phyloP scores from a whole-genome alignment of 352 stramenopile species.

The Globisporangium perplexum region DNA sequence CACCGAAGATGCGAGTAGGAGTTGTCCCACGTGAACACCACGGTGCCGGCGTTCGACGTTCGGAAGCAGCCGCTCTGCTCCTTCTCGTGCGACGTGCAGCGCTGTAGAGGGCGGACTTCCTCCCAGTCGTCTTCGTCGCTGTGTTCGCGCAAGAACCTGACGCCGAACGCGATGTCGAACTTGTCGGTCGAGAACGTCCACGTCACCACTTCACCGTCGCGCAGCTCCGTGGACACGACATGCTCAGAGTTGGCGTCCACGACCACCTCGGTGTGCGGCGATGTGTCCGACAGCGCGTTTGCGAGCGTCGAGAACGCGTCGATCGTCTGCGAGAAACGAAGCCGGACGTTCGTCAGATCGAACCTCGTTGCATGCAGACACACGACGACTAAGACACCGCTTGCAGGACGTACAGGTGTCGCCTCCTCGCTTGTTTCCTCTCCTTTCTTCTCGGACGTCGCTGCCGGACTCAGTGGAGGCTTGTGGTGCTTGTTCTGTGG shows the following conservation, averaged over 20 bases:
- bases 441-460: background rate
- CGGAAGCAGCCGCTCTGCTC: slow-evolving; percentile 36
- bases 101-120: slow-evolving; percentile 29
- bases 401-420: background rate
- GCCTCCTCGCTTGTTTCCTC: background rate
- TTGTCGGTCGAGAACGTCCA: slow-evolving; percentile 51
- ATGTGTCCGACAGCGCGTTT: slow-evolving; percentile 9
- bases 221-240: slow-evolving; percentile 41
- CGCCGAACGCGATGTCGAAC: slow-evolving; percentile 49
- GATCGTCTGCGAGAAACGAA: slow-evolving; percentile 9
- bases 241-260: slow-evolving; percentile 39
- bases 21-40: slow-evolving; percentile 64
- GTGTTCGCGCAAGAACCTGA: slow-evolving; percentile 32
- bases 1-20: slow-evolving; percentile 51
- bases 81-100: slow-evolving; percentile 22
- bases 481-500: slow-evolving; percentile 40
- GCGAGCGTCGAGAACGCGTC: slow-evolving; percentile 34
- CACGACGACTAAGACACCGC: background rate
- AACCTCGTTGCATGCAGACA: background rate
- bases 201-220: slow-evolving; percentile 27
- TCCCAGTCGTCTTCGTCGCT: slow-evolving; percentile 23
- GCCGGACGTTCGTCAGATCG: background rate
- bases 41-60: slow-evolving; percentile 23
- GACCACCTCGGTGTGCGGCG: slow-evolving; percentile 23
- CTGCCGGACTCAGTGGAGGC: slow-evolving; percentile 3